Evolutionary conservation across 495 filamentous ascomycete genomes (phyloP).

Genomic region (Penicillium mononematosum): DNA sequence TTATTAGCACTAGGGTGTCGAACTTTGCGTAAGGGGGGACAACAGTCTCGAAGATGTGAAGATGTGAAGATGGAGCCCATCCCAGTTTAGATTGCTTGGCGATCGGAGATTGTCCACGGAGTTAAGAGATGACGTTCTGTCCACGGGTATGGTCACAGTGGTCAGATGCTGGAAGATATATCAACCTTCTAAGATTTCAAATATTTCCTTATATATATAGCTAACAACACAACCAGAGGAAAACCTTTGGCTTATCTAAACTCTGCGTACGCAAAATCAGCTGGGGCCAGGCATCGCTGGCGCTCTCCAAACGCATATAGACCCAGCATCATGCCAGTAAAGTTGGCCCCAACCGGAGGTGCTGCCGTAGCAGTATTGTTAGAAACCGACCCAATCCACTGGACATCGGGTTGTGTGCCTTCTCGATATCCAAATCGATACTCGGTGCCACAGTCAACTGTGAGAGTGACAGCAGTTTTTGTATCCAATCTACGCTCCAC

Average conservation of each 20-base stretch:
- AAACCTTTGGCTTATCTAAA: constrained; percentile 9
- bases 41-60: not conserved
- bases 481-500: constrained; percentile 15
- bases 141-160: too few species aligned
- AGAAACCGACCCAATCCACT: constrained; percentile 29
- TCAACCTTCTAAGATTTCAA: not conserved
- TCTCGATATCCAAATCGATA: constrained; percentile 34
- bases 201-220: not conserved
- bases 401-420: constrained; percentile 10
- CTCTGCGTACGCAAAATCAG: constrained; percentile 42
- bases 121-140: not conserved
- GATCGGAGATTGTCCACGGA: not conserved
- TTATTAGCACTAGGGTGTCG: not conserved
- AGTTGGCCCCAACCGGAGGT: constrained; percentile 37
- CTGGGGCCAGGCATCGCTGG: constrained; percentile 38
- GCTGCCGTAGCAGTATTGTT: constrained; percentile 30
- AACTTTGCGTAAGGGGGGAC: not conserved
- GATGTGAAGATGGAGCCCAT: not conserved
- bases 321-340: constrained; percentile 47
- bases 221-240: not conserved
- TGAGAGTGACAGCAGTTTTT: constrained; percentile 19
- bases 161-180: not conserved
- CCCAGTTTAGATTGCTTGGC: not conserved
- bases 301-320: constrained; percentile 46
- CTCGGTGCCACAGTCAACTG: constrained; percentile 30